These are phyloP conservation scores for Geotrichum europaeum DNA, from an alignment of 1,139 yeast species.

Conservation along the genomic window DNA sequence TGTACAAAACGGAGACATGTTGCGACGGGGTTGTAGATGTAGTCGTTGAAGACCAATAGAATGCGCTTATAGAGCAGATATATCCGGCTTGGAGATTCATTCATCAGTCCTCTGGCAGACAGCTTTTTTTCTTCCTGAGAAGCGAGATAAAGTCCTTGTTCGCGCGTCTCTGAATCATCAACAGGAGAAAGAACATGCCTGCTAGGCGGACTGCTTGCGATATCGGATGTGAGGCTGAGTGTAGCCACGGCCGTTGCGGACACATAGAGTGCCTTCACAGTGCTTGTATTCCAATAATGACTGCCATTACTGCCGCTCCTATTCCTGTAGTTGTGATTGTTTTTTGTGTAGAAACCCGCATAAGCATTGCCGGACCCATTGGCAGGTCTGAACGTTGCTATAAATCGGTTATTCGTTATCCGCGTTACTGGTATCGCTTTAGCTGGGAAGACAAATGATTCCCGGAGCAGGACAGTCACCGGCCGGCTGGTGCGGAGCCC, in stretches of 20 bases:
- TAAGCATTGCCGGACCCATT: neutral
- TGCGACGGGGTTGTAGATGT: conserved; percentile 57
- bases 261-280: neutral
- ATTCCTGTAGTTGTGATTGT: neutral
- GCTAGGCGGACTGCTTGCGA: neutral
- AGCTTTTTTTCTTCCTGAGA: conserved; percentile 47
- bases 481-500: neutral
- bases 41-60: conserved; percentile 31
- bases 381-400: neutral
- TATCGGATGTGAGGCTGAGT: neutral
- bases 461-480: neutral
- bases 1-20: conserved; percentile 67
- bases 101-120: conserved; percentile 1
- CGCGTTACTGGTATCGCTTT: neutral
- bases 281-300: neutral
- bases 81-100: neutral
- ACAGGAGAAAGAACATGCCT: neutral
- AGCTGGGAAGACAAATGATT: neutral
- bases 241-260: conserved; percentile 15
- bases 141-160: conserved; percentile 57
- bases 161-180: conserved; percentile 43
- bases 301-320: neutral
- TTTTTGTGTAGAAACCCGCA: neutral
- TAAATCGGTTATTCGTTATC: neutral
- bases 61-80: conserved; percentile 2